A percentile compares a stretch with the other conserved stretches of the same genome.
Conservation (phyloP, 345 rosid species). For the Aurinia saxatilis region DNA sequence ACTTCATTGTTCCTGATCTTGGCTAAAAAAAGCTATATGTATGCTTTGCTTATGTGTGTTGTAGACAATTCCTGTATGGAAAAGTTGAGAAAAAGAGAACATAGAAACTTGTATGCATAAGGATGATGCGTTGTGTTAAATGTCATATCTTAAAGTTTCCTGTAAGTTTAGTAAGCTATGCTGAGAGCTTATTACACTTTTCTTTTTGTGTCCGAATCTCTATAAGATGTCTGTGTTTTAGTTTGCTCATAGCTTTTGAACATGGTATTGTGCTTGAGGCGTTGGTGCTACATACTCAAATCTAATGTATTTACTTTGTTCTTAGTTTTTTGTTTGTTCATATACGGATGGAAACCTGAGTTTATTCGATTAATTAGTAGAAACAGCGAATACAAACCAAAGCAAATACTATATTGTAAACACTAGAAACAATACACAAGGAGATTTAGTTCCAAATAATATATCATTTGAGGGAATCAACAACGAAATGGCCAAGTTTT, state of each 20-base stretch:
- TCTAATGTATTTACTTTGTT: neutral
- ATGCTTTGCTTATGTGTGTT: neutral
- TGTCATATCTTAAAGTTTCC: constrained; percentile 8
- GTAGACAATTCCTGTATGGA: constrained; percentile 7
- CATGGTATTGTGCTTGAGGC: neutral
- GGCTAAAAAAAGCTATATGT: constrained; percentile 32
- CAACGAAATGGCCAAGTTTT: no score
- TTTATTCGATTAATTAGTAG: no score
- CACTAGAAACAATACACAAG: no score
- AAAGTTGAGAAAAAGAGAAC: neutral
- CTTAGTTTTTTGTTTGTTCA: no score
- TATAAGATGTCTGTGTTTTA: constrained; percentile 11
- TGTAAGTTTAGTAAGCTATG: constrained; percentile 11
- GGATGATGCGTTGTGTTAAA: constrained; percentile 1
- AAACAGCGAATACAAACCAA: no score
- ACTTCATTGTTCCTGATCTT: constrained; percentile 84
- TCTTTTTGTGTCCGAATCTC: neutral
- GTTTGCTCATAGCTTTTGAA: constrained; percentile 17
- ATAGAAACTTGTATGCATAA: constrained; percentile 9
- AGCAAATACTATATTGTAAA: no score
- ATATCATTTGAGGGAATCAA: no score
- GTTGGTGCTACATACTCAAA: constrained; percentile 5
- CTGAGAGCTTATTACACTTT: neutral
- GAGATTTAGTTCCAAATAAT: no score
- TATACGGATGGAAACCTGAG: no score